Evolutionary conservation across 176 grass and related monocot genomes (phyloP), one percentile per base, ranked within the genome.

Genomic region (Aegilops umbellulata): DNA sequence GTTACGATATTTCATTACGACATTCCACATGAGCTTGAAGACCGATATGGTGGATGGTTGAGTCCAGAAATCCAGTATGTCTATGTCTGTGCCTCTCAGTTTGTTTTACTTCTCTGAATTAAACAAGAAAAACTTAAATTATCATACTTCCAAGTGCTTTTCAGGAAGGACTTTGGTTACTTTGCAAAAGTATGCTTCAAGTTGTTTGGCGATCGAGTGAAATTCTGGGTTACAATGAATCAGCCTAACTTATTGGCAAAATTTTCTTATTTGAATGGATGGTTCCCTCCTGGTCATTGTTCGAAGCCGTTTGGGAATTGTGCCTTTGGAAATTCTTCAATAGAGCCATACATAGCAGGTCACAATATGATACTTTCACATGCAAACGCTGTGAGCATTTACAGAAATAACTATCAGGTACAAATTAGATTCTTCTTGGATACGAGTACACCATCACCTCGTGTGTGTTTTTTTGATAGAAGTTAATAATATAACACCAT

Each of bases 361-460:
- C 93, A 97, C 67, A 95, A 93, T 78, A 88, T 93, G 23, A 90
- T 97, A 78, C 46, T 97, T 46, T 89, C 95, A 15, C 93, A 95
- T 83, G 95, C 85, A 67, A 91, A 76, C 35, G 64, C 82, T 32
- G 85, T 91, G 23, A 77, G 91, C 23, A 79, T 95, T 62, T 95
- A 95, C 61, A 92, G 82, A 79, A 90, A 81, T 2, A 80, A 69
- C 19, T 89, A 89, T 34, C 66, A 82, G 80, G 80, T 82, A 71
- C 15, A 82, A 13, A 36, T 19, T 34, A 58, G 22, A 82, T 31
- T 22, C 25, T 46, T 67, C 6, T 71, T 8, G 15, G 24, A 29
- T 49, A 51, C 55, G 36, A 64, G 19, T 8, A 25, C 22, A 53
- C 31, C 5, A 25, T 19, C 60, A 26, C 8, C 20, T 5, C 30